phyloP scores from a whole-genome alignment of 2,329 filamentous ascomycete genomes.

The Raffaelea deltoideospora region DNA sequence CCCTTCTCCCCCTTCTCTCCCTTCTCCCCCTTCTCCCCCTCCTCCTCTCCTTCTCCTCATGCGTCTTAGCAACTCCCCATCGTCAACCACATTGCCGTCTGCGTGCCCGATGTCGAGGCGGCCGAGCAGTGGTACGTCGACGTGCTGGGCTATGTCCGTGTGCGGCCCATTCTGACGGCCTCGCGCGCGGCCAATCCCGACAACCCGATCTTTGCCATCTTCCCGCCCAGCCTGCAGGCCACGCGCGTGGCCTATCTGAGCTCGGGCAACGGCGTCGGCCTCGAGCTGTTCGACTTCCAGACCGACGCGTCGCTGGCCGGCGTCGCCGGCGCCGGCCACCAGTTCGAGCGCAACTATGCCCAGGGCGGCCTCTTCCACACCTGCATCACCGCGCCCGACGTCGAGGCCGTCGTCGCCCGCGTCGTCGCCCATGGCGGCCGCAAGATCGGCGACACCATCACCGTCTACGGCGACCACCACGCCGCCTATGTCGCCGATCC shows the following conservation, averaged over 20 bases:
- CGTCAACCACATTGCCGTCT: too few relatives aligned
- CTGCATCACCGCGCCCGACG: conserved; percentile 1
- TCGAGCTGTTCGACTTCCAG: conserved; percentile 4
- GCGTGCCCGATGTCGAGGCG: too few relatives aligned
- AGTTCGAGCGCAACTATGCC: conserved; percentile 3
- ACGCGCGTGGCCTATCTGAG: conserved; percentile 3
- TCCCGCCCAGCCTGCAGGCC: conserved; percentile 1
- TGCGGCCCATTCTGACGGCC: too few relatives aligned
- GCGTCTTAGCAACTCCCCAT: too few relatives aligned
- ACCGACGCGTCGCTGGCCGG: not conserved
- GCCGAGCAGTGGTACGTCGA: too few relatives aligned
- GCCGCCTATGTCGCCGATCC: conserved; percentile 3
- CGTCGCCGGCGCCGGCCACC: not conserved
- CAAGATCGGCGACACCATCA: conserved; percentile 1
- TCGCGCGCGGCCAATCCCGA: too few relatives aligned
- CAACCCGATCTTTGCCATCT: conserved; percentile 4
- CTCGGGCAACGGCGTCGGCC: conserved; percentile 3
- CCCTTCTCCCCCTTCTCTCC: too few relatives aligned
- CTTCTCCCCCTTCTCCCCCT: too few relatives aligned
- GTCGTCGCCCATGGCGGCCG: not conserved
- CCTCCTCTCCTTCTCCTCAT: too few relatives aligned
- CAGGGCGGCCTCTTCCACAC: conserved; percentile 4
- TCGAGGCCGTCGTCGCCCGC: not conserved
- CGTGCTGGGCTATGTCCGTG: too few relatives aligned
- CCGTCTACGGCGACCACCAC: not conserved